phyloP scores from a whole-genome alignment of 495 filamentous ascomycete species.

The Hypoxylon trugodes region DNA sequence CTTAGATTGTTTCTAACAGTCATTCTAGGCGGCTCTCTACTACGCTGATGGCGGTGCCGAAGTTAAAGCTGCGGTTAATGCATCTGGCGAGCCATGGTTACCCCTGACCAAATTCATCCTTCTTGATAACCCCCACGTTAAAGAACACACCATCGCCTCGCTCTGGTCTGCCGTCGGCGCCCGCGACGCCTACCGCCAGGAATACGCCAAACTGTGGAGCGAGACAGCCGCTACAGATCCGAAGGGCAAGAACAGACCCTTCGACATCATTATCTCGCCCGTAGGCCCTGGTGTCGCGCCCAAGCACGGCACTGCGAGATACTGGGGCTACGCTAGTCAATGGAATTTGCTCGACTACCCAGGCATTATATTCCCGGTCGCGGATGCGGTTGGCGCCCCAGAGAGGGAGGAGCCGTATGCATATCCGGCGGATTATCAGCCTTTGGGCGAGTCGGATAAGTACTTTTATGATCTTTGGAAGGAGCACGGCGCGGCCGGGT shows the following conservation, averaged over 20 bases:
- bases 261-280: slow-evolving; percentile 78
- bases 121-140: slow-evolving; percentile 54
- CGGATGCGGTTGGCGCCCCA: slow-evolving; percentile 46
- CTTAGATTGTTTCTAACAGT: neutral
- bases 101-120: slow-evolving; percentile 62
- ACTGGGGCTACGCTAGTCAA: slow-evolving; percentile 76
- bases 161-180: slow-evolving; percentile 46
- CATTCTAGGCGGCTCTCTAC: slow-evolving; percentile 49
- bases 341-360: slow-evolving; percentile 81
- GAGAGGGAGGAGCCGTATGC: slow-evolving; percentile 48
- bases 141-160: slow-evolving; percentile 46
- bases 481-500: slow-evolving; percentile 44
- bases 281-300: slow-evolving; percentile 67
- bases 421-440: slow-evolving; percentile 57
- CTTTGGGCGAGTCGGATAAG: slow-evolving; percentile 45
- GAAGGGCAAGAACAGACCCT: slow-evolving; percentile 34
- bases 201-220: slow-evolving; percentile 70
- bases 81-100: slow-evolving; percentile 64
- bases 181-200: slow-evolving; percentile 65
- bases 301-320: slow-evolving; percentile 65
- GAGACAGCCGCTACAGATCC: slow-evolving; percentile 39
- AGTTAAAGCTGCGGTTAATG: slow-evolving; percentile 55
- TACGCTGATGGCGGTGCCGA: slow-evolving; percentile 66
- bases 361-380: slow-evolving; percentile 63
- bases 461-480: slow-evolving; percentile 48